Evolutionary conservation across 331 rosid species (phyloP).

Genomic region (Arachis monticola): DNA sequence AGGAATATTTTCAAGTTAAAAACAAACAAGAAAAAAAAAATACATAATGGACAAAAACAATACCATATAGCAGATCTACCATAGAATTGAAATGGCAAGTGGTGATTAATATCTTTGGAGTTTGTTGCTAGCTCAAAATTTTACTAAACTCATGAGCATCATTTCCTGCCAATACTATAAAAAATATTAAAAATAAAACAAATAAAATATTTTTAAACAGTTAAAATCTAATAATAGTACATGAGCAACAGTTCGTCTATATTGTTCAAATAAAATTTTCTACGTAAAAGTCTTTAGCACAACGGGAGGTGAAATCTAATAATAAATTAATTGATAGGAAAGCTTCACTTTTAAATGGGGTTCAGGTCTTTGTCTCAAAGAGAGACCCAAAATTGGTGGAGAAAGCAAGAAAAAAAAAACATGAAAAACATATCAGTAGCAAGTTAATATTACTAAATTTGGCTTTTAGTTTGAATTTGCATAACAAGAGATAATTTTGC

Average conservation of each 20-base stretch:
- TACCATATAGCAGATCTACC: constrained; percentile 46
- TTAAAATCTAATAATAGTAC: background rate
- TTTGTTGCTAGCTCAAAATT: constrained; percentile 53
- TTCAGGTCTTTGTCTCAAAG: background rate
- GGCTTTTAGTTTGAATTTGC: background rate
- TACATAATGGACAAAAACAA: constrained; percentile 14
- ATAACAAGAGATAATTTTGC: background rate
- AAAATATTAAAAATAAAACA: constrained; percentile 18
- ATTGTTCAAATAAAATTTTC: background rate
- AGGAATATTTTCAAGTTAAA: background rate
- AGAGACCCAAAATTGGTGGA: background rate
- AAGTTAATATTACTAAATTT: background rate
- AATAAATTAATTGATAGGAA: background rate
- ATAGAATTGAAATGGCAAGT: constrained; percentile 80
- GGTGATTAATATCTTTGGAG: constrained; percentile 78
- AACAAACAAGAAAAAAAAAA: background rate
- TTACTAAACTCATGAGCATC: constrained; percentile 88
- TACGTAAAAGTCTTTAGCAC: background rate
- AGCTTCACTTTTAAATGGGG: background rate
- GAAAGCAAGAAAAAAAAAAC: background rate
- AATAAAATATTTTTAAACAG: background rate
- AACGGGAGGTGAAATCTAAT: background rate
- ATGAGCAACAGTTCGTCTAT: constrained; percentile 3
- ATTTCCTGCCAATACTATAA: constrained; percentile 79
- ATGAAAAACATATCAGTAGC: constrained; percentile 6